A percentile compares a stretch with the other conserved stretches of the same genome.
Conservation (phyloP, 1,284 basidiomycete genomes). For the Farysia itapuensis region DNA sequence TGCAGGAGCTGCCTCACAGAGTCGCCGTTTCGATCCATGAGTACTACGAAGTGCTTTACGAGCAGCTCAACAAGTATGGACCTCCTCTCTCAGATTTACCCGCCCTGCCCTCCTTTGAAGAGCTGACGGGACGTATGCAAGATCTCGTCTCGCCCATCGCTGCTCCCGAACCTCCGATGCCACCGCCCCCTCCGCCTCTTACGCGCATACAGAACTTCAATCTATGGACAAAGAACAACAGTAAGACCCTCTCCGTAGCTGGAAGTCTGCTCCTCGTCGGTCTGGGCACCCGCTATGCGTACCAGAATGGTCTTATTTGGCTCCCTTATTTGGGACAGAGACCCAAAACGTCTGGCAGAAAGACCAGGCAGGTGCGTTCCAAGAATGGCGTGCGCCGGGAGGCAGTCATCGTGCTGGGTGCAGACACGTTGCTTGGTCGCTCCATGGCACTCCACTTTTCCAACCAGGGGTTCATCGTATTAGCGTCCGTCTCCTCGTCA, state of each 20-base stretch:
- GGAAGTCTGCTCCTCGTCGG: conserved; percentile 28
- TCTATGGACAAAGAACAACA: conserved; percentile 16
- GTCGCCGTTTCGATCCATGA: conserved; percentile 35
- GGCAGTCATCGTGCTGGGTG: conserved; percentile 54
- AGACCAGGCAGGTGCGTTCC: conserved; percentile 19
- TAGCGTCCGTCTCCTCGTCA: conserved; percentile 44
- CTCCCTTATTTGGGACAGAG: conserved; percentile 30
- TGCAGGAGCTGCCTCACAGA: conserved; percentile 49
- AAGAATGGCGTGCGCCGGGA: conserved; percentile 44
- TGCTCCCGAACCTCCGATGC: conserved; percentile 5
- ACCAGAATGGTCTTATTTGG: conserved; percentile 17
- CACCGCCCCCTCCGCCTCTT: conserved; percentile 38
- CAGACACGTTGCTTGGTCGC: conserved; percentile 54
- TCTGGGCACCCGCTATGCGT: conserved; percentile 26
- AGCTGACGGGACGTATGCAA: conserved; percentile 20
- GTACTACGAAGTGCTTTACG: conserved; percentile 44
- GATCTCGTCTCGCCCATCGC: conserved; percentile 17
- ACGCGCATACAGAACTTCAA: conserved; percentile 9
- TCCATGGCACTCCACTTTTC: conserved; percentile 45
- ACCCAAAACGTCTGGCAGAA: conserved; percentile 10
- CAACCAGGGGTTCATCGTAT: conserved; percentile 49
- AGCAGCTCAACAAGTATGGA: conserved; percentile 45
- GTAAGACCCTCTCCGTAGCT: conserved; percentile 9
- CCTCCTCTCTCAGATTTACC: conserved; percentile 27
- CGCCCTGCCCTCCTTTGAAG: conserved; percentile 33